Base-by-base conservation (phyloP, 2,329 filamentous ascomycete genomes). In the Xylariaceae sp. region DNA sequence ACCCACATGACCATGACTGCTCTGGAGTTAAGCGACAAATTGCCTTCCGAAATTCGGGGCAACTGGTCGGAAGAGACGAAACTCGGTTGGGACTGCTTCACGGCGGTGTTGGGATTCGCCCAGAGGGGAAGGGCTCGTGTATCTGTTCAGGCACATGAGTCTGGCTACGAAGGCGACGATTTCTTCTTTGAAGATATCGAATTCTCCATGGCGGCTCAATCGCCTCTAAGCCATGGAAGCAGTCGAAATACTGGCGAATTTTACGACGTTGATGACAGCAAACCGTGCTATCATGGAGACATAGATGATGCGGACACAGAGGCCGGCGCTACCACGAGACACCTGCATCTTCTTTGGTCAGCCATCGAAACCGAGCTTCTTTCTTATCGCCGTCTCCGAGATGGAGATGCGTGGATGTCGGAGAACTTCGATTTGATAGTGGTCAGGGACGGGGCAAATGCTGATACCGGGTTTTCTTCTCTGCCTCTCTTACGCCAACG, bases 331-430 rank as follows among this genome's bases (percentile, higher is more conserved):
- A 19, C n/a, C 12, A 32, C 10, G 4, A 29, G 17, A 38, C 3
- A 34, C 11, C 23, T 45, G 11, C 27, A 37, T 5, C 17, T 27
- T n/a, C 43, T 45, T 14, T 45, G 43, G 43, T n/a, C 43, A 5
- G 43, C 37, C 37, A 45, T 45, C 11, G 37, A 45, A 17, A 37
- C 43, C 3, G 43, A 45, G 17, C 17, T 45, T 5, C 14, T 37
- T n/a, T 19, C 43, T n/a, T 45, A 45, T 21, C 37, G 43, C 14
- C 37, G 37, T 2, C 37, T 41, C 12, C 19, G 17, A 41, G 37
- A 36, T 5, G 43, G 43, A 14, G 43, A 45, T 27, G n/a, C 43
- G 16, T 45, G 43, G 43, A 16, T 45, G 12, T 45, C 43, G 3
- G 27, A 25, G 6, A 40, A 41, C 29, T 45, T 45, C 21, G 22